Evolutionary conservation across 495 filamentous ascomycete species (phyloP), one percentile per base, ranked within the genome.

Genomic region (Cercophora scortea): DNA sequence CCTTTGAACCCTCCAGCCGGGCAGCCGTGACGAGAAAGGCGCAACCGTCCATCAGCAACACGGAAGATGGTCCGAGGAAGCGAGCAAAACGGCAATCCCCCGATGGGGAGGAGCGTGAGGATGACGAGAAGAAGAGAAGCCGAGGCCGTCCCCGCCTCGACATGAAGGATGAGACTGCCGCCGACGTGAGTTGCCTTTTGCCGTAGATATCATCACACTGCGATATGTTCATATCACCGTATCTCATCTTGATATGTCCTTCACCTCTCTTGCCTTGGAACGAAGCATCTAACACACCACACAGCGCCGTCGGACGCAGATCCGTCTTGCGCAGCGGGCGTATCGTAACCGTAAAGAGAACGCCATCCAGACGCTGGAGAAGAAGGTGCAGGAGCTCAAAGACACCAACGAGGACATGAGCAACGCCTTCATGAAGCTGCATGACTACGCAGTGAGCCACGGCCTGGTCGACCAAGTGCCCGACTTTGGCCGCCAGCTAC

Each of bases 271-370:
- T 25, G 25, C 2, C 25, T 25, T 25, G 25, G 5, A 25, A 5
- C 25, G 2, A 25, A 25, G 47, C 35, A 7, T 19, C 43, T 62
- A 35, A 54, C 55, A 42, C 52, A 49, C 50, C 58, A 48, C 54
- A 49, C 59, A 95, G 88, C 82, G 88, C 45, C 82, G 89, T 35
- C 79, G 89, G 47, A 90, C 86, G n/a, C 89, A 95, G 68, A 91
- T 92, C 50, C 82, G 89, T 38, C 76, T 93, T 50, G 89, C 89
- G 9, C 89, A 95, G 61, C 77, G 89, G 34, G 88, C 89, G 2
- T 94, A 95, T 60, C 82, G 89, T 9, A 81, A 87, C 56, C 83
- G 89, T 13, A 92, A 93, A 62, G 88, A 95, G 62, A 86, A 79
- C 18, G 87, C 85, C 3, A 88, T 94, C 46, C 77, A 79, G n/a